Conservation (phyloP, 495 filamentous ascomycete genomes). For the Penicillium waksmanii region DNA sequence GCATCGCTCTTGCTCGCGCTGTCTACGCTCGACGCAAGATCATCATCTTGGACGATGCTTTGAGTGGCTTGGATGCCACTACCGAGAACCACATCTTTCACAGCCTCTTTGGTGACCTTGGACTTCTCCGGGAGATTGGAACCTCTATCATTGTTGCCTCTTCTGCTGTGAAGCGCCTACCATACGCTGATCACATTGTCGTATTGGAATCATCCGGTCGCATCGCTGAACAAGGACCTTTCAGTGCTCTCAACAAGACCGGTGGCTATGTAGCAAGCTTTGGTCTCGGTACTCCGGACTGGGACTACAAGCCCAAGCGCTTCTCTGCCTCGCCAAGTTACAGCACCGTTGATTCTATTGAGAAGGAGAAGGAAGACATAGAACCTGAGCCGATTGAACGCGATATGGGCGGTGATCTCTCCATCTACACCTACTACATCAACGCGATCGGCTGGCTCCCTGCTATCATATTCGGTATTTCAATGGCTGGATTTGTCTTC, state of each 20-base stretch:
- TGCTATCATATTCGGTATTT: conserved; percentile 49
- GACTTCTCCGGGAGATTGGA: conserved; percentile 52
- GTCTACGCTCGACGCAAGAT: conserved; percentile 60
- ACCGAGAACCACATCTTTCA: conserved; percentile 65
- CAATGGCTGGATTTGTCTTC: conserved; percentile 48
- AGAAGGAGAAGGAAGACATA: conserved; percentile 27
- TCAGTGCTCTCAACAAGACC: conserved; percentile 45
- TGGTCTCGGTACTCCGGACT: conserved; percentile 36
- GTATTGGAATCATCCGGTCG: conserved; percentile 49
- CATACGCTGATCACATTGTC: conserved; percentile 56
- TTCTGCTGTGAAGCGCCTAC: conserved; percentile 52
- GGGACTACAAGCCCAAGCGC: conserved; percentile 33
- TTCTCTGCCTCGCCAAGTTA: conserved; percentile 26
- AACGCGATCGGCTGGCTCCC: conserved; percentile 50
- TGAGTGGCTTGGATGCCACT: conserved; percentile 62
- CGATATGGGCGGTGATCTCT: conserved; percentile 53
- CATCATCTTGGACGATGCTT: conserved; percentile 61
- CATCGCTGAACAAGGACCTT: conserved; percentile 56
- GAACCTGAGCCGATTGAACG: conserved; percentile 33
- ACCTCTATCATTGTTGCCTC: conserved; percentile 58
- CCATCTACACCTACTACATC: conserved; percentile 64
- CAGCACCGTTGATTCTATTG: conserved; percentile 21
- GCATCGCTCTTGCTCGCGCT: conserved; percentile 62
- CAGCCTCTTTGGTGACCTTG: conserved; percentile 56
- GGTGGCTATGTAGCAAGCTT: conserved; percentile 57